These are phyloP conservation scores for Brassica napus DNA, from an alignment of 345 rosid genomes.

Conservation along the genomic window Da-Ae NC_063438.1:27928001-27928500, in stretches of 20 bases:
- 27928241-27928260: neutral
- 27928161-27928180: constrained; percentile 9
- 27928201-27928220: neutral
- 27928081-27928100: constrained; percentile 19
- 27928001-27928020: neutral
- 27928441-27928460: neutral
- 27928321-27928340: neutral
- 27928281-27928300: neutral
- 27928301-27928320: neutral
- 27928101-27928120: constrained; percentile 26
- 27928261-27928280: neutral
- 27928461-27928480: neutral
- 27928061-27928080: constrained; percentile 21
- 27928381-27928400: neutral
- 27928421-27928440: neutral
- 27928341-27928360: neutral
- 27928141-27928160: neutral
- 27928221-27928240: neutral
- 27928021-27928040: neutral
- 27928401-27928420: neutral
- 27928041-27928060: constrained; percentile 23
- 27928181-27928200: neutral
- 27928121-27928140: constrained; percentile 34
- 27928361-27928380: neutral
- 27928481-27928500: neutral